Evolutionary conservation across 2,329 filamentous ascomycete species (phyloP).

Genomic region (Grosmannia huntii): DNA sequence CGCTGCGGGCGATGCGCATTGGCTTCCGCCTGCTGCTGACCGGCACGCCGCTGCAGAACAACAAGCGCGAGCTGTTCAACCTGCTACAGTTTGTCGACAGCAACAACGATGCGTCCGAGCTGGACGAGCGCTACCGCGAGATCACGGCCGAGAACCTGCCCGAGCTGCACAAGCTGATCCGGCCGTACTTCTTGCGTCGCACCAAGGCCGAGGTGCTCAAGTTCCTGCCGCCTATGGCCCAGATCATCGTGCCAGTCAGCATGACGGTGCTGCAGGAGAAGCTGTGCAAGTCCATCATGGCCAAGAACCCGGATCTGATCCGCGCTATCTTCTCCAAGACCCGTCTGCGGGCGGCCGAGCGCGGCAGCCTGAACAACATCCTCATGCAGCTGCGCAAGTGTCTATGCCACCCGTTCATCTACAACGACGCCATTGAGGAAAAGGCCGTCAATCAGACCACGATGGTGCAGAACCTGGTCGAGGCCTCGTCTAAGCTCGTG

Average conservation of each 20-base stretch:
- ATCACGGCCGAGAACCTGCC: slow-evolving; percentile 72
- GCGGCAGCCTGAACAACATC: slow-evolving; percentile 81
- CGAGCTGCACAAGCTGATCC: slow-evolving; percentile 70
- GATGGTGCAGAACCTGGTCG: slow-evolving; percentile 70
- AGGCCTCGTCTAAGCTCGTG: slow-evolving; percentile 81
- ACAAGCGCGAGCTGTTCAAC: slow-evolving; percentile 88
- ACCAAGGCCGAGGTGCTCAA: slow-evolving; percentile 87
- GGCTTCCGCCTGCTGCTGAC: slow-evolving; percentile 81
- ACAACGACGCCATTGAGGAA: slow-evolving; percentile 84
- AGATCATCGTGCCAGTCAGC: slow-evolving; percentile 90
- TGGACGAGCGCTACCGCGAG: slow-evolving; percentile 67
- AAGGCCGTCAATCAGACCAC: slow-evolving; percentile 46
- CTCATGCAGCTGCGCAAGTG: slow-evolving; percentile 91
- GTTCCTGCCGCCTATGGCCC: slow-evolving; percentile 83
- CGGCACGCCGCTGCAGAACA: slow-evolving; percentile 89
- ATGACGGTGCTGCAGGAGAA: slow-evolving; percentile 93
- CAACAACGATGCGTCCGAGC: slow-evolving; percentile 49
- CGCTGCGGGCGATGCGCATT: slow-evolving; percentile 59
- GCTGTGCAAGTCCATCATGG: slow-evolving; percentile 84
- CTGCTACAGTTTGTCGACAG: slow-evolving; percentile 88
- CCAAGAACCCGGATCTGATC: slow-evolving; percentile 81
- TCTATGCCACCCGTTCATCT: slow-evolving; percentile 91
- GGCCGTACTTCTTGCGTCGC: slow-evolving; percentile 55
- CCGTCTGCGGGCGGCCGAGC: slow-evolving; percentile 55
- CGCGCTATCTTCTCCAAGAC: slow-evolving; percentile 67